phyloP scores from a whole-genome alignment of 2,329 filamentous ascomycete species.

The Verticillium albo-atrum region DNA sequence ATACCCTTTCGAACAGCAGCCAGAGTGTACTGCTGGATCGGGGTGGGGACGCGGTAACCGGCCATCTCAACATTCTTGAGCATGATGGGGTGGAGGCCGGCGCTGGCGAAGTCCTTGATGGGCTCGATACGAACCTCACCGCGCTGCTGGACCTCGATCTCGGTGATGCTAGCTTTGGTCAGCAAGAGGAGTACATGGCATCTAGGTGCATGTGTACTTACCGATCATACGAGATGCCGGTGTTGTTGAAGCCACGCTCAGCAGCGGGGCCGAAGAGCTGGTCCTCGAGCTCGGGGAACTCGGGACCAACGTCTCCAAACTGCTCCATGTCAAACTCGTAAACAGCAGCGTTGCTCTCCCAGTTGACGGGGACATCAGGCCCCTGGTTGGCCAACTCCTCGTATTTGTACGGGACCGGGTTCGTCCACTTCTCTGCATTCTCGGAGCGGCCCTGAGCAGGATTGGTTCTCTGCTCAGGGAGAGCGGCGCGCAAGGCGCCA shows the following conservation, averaged over 20 bases:
- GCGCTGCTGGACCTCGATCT: slow-evolving; percentile 54
- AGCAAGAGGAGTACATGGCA: slow-evolving; percentile 10
- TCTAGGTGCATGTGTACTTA: slow-evolving; percentile 32
- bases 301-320: slow-evolving; percentile 78
- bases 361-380: slow-evolving; percentile 21
- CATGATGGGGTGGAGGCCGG: slow-evolving; percentile 82
- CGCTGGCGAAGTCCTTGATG: slow-evolving; percentile 61
- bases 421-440: slow-evolving; percentile 37
- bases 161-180: slow-evolving; percentile 40
- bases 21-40: slow-evolving; percentile 82
- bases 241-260: slow-evolving; percentile 35
- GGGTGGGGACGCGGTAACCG: slow-evolving; percentile 70
- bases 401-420: slow-evolving; percentile 45
- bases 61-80: slow-evolving; percentile 70
- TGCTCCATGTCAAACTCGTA: slow-evolving; percentile 77
- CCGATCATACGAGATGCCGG: slow-evolving; percentile 61
- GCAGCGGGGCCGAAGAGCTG: slow-evolving; percentile 65
- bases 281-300: slow-evolving; percentile 64
- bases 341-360: slow-evolving; percentile 53
- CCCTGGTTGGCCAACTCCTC: slow-evolving; percentile 19
- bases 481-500: slow-evolving; percentile 8
- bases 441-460: not conserved
- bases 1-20: slow-evolving; percentile 72
- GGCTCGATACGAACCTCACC: slow-evolving; percentile 47
- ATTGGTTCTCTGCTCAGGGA: slow-evolving; percentile 8